phyloP scores from a whole-genome alignment of 2,329 filamentous ascomycete genomes.

The Pyrenochaeta sp. region DNA sequence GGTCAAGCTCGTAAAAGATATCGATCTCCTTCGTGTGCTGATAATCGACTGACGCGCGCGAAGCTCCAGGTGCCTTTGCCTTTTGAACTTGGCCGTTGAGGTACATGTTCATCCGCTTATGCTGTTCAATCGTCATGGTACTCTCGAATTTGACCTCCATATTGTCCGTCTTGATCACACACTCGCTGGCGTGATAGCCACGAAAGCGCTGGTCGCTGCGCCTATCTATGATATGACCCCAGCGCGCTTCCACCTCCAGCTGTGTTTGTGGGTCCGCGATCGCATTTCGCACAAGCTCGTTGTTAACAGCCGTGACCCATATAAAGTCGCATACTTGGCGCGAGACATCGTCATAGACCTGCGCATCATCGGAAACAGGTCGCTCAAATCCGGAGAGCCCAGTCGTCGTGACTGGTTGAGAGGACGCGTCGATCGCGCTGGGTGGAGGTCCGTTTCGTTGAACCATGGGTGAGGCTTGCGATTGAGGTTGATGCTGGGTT shows the following conservation, averaged over 20 bases:
- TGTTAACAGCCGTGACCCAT: constrained; percentile 73
- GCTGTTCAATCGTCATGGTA: constrained; percentile 92
- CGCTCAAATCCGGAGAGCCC: constrained; percentile 56
- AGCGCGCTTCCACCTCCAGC: constrained; percentile 93
- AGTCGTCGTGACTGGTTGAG: constrained; percentile 11
- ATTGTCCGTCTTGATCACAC: constrained; percentile 33
- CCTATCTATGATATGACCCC: constrained; percentile 79
- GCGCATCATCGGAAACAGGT: constrained; percentile 73
- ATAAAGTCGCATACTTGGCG: constrained; percentile 83
- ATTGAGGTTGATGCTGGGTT: constrained; percentile 25
- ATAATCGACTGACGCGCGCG: constrained; percentile 75
- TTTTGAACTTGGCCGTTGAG: constrained; percentile 75
- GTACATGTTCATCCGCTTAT: constrained; percentile 83
- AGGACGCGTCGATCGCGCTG: constrained; percentile 13
- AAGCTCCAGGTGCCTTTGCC: constrained; percentile 50
- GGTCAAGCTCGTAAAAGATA: constrained; percentile 68
- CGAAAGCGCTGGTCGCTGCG: constrained; percentile 73
- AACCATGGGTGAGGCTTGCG: constrained; percentile 21
- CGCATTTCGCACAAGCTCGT: constrained; percentile 63
- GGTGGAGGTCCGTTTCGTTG: constrained; percentile 30
- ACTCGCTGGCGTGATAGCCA: constrained; percentile 71
- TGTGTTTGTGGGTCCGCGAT: constrained; percentile 69
- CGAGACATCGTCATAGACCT: constrained; percentile 74
- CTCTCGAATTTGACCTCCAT: constrained; percentile 72
- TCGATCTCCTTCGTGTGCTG: constrained; percentile 84